Base-by-base conservation (phyloP, 768 basidiomycete genomes). In the Boletus bicolor region DNA sequence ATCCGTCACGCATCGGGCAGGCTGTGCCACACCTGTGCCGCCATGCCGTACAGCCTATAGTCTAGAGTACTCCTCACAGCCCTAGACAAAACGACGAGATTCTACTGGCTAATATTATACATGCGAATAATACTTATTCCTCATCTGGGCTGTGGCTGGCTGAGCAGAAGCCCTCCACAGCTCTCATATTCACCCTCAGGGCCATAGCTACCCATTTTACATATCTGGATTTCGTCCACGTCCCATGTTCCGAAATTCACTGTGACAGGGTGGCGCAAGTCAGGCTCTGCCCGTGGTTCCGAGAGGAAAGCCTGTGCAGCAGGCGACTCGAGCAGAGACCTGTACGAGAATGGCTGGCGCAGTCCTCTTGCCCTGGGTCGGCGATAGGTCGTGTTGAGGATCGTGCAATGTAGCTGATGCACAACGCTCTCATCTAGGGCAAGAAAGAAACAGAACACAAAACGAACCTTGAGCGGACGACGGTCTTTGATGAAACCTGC, bases 151-250 rank as follows among this genome's bases (percentile, higher is more conserved):
- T 48, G 56, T 58, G 55, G 38, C 12, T 9, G 1, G 42, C 32
- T 4, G 15, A 66, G 42, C 7, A n/a, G 6, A 9, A 65, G 49
- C 4, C 65, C 60, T 1, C 70, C 70, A 46, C 72, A 77, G 57
- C 77, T 79, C 17, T 83, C 76, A 62, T 89, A 90, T 65, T 82
- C 85, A 14, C 82, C 84, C 56, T 85, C 77, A 0, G 74, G 75
- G 0, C 82, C 85, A 59, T 77, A 77, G 60, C 86, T 87, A 0
- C 87, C 85, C 87, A 89, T 87, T 43, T 77, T 73, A 73, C 86
- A 89, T 34, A 89, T 73, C 65, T 89, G 82, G 11, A 89, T 69
- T 58, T 83, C 80, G 34, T 76, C 67, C 8, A 87, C 78, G 1
- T 63, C 48, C 75, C 82, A 87, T 1, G 70, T 61, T 0, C 87